Evolutionary conservation across 768 basidiomycete genomes (phyloP).

Genomic region (Coprinopsis cinerea): DNA sequence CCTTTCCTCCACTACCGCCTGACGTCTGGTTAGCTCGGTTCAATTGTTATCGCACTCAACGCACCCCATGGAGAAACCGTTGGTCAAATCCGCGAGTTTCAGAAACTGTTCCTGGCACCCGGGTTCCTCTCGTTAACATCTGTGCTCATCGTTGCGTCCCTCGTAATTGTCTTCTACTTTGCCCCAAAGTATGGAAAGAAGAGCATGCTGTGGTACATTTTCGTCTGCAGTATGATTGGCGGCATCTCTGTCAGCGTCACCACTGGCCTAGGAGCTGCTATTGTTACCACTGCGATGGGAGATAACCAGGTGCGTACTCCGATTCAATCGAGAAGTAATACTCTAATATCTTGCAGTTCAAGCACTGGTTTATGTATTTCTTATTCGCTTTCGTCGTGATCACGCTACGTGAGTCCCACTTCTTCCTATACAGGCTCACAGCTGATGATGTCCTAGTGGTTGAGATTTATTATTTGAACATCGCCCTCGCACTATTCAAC

Average conservation of each 20-base stretch:
- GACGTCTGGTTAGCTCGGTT: slow-evolving; percentile 55
- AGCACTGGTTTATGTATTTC: slow-evolving; percentile 89
- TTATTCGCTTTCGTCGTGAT: slow-evolving; percentile 75
- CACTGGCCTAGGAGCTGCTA: slow-evolving; percentile 87
- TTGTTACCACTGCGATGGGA: slow-evolving; percentile 72
- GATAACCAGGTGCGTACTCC: slow-evolving; percentile 61
- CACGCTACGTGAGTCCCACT: slow-evolving; percentile 62
- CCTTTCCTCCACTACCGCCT: neutral
- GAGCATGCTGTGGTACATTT: slow-evolving; percentile 94
- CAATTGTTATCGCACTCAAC: slow-evolving; percentile 87
- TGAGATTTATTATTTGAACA: slow-evolving; percentile 94
- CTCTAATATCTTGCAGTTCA: slow-evolving; percentile 51
- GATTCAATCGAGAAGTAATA: slow-evolving; percentile 1
- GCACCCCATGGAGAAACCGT: slow-evolving; percentile 70
- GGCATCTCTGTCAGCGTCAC: slow-evolving; percentile 94
- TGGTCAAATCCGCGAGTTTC: slow-evolving; percentile 65
- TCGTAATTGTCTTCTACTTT: slow-evolving; percentile 77
- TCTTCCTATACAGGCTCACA: neutral
- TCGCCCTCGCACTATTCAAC: slow-evolving; percentile 94
- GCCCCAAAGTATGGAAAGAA: slow-evolving; percentile 84
- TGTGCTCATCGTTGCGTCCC: slow-evolving; percentile 56
- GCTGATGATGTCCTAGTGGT: slow-evolving; percentile 44
- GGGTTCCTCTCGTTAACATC: slow-evolving; percentile 72
- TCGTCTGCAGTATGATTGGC: slow-evolving; percentile 94
- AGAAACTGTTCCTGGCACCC: slow-evolving; percentile 73